Percentiles rank a stretch among this genome's conserved stretches.
Conservation (phyloP, 257 asterid genomes). For the Thymus mandschuricus region DNA sequence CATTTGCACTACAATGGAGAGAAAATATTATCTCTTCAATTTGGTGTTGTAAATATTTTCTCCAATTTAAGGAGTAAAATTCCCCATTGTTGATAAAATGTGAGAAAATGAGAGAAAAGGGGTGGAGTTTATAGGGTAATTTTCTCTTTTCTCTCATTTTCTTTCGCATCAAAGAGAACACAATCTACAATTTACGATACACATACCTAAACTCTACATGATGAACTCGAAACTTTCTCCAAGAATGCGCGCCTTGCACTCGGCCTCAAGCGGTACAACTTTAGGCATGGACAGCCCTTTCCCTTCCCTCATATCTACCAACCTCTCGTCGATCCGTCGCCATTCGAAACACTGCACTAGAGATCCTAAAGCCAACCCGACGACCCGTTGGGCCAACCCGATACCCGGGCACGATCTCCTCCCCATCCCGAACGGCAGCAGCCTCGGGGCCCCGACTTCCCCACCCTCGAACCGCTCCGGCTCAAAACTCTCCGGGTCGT, state of each 20-base stretch:
- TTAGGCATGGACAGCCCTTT: slow-evolving; percentile 51
- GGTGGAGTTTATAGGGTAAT: no score
- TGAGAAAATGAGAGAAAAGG: no score
- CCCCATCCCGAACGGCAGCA: slow-evolving; percentile 74
- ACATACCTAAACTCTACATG: no score
- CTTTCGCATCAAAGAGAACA: no score
- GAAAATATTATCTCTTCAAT: no score
- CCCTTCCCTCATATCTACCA: slow-evolving; percentile 59
- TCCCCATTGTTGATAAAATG: no score
- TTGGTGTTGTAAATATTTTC: no score
- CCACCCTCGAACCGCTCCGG: slow-evolving; percentile 59
- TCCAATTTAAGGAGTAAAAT: no score
- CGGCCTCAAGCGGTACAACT: slow-evolving; percentile 47
- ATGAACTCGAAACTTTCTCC: no score
- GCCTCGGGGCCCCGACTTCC: slow-evolving; percentile 35
- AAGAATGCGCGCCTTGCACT: slow-evolving; percentile 39
- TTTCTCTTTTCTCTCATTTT: no score
- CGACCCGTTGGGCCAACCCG: slow-evolving; percentile 54
- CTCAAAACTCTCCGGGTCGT: slow-evolving; percentile 50
- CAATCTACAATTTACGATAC: no score
- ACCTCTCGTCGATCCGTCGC: slow-evolving; percentile 39
- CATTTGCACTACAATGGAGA: no score
- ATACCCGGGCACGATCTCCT: slow-evolving; percentile 73
- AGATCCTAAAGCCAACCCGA: slow-evolving; percentile 50
- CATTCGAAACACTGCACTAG: slow-evolving; percentile 69